Percentiles rank a stretch among this genome's conserved stretches.
These are phyloP conservation scores for Pseudogymnoascus pannorum DNA, from an alignment of 2,329 filamentous ascomycete genomes.

Conservation along the genomic window DNA sequence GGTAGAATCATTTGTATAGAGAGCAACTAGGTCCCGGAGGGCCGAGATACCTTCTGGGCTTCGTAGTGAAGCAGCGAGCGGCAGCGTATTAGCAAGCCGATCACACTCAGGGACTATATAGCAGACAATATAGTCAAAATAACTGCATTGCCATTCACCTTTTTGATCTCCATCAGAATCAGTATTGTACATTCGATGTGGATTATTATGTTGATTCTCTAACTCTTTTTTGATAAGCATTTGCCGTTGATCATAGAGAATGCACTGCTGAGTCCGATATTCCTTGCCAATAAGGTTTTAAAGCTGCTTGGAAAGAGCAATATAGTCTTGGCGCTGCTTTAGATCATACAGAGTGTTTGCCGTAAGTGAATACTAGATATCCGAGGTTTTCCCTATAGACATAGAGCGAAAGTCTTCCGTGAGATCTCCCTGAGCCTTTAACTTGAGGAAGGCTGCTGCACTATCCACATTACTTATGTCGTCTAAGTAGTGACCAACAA, in stretches of 20 bases:
- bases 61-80: not conserved
- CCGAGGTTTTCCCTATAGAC: not conserved
- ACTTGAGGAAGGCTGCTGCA: not conserved
- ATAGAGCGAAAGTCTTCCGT: constrained; percentile 7
- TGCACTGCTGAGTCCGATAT: constrained; percentile 8
- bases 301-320: constrained; percentile 6
- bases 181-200: constrained; percentile 9
- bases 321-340: constrained; percentile 5
- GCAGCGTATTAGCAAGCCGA: constrained; percentile 9
- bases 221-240: constrained; percentile 10
- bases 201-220: constrained; percentile 6
- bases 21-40: constrained; percentile 10
- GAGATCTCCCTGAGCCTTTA: not conserved
- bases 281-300: constrained; percentile 1
- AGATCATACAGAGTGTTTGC: constrained; percentile 11
- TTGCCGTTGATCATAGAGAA: constrained; percentile 10
- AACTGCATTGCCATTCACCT: constrained; percentile 2
- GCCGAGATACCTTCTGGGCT: constrained; percentile 9
- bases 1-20: constrained; percentile 9
- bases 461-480: not conserved
- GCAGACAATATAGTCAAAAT: constrained; percentile 11
- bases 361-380: constrained; percentile 11
- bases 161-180: constrained; percentile 3
- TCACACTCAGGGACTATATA: constrained; percentile 12
- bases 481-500: not conserved